Conservation (phyloP, 1,284 basidiomycete species). For the Cryptococcus sp. region DNA sequence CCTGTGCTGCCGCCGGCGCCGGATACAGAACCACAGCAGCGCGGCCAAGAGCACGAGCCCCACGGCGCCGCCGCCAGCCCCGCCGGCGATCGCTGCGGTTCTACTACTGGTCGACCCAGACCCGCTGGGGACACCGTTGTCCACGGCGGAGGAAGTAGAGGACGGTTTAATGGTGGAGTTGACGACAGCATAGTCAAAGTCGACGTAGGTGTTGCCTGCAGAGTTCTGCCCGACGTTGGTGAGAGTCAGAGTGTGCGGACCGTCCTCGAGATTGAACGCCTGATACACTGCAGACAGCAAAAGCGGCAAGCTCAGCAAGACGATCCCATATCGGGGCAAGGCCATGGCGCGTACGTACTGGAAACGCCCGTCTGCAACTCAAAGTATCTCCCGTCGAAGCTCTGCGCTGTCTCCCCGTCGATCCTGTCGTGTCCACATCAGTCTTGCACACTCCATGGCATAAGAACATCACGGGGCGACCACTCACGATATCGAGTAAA, state of each 20-base stretch:
- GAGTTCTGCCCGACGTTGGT: slow-evolving; percentile 18
- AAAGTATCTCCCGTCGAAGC: slow-evolving; percentile 13
- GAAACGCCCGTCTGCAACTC: slow-evolving; percentile 4
- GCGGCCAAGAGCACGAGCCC: slow-evolving; percentile 11
- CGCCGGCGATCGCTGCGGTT: slow-evolving; percentile 20
- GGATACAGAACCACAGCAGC: slow-evolving; percentile 11
- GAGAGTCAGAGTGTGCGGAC: slow-evolving; percentile 14
- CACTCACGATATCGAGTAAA: slow-evolving; percentile 15
- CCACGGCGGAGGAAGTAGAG: background rate
- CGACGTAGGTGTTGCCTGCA: slow-evolving; percentile 6
- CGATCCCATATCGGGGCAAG: no score
- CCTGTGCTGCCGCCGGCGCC: slow-evolving; percentile 11
- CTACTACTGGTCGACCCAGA: background rate
- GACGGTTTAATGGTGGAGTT: slow-evolving; percentile 11
- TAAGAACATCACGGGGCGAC: background rate
- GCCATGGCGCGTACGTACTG: slow-evolving; percentile 5
- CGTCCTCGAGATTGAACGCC: slow-evolving; percentile 14
- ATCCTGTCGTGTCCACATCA: slow-evolving; percentile 4
- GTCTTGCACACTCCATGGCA: background rate
- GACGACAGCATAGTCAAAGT: slow-evolving; percentile 22
- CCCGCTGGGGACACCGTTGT: background rate
- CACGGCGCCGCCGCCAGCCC: slow-evolving; percentile 17
- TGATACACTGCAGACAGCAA: slow-evolving; percentile 9
- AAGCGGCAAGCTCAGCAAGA: background rate
- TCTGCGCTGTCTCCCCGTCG: slow-evolving; percentile 10